A percentile compares a stretch with the other conserved stretches of the same genome.
These are phyloP conservation scores for Sarocladium brachiariae DNA, from an alignment of 2,329 filamentous ascomycete species.

Conservation along the genomic window DNA sequence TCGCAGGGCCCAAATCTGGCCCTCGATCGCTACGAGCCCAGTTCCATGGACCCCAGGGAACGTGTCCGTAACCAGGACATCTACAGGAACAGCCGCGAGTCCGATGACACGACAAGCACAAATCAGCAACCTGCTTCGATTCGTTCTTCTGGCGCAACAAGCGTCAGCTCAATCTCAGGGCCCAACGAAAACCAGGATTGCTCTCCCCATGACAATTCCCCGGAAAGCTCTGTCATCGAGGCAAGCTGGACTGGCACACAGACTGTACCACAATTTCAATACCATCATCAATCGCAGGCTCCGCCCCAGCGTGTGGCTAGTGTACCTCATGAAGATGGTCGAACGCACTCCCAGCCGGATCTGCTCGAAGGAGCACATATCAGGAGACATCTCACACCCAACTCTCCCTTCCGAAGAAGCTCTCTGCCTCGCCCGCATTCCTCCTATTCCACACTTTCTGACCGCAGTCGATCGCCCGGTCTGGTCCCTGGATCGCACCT, in stretches of 20 bases:
- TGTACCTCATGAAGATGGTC: conserved; percentile 34
- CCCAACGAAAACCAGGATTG: conserved; percentile 40
- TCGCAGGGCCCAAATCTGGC: conserved; percentile 7
- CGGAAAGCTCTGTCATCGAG: conserved; percentile 44
- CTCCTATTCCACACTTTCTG: conserved; percentile 67
- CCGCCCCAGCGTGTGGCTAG: conserved; percentile 35
- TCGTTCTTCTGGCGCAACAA: conserved; percentile 48
- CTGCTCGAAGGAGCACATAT: conserved; percentile 44
- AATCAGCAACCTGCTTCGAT: conserved; percentile 41
- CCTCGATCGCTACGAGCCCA: conserved; percentile 24
- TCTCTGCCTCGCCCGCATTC: conserved; percentile 66
- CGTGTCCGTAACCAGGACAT: conserved; percentile 27
- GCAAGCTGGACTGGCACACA: conserved; percentile 25
- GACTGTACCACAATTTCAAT: conserved; percentile 53
- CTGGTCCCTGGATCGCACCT: conserved; percentile 35
- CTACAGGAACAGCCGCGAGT: conserved; percentile 46
- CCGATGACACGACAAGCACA: conserved; percentile 42
- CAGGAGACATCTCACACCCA: conserved; percentile 58
- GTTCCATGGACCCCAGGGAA: conserved; percentile 25
- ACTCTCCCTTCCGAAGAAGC: conserved; percentile 45
- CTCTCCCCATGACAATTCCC: conserved; percentile 37
- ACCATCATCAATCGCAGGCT: conserved; percentile 49
- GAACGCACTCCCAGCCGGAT: conserved; percentile 44
- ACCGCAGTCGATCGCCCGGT: conserved; percentile 59
- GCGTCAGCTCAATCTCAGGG: conserved; percentile 48